Base-by-base conservation (phyloP, 257 asterid genomes). In the Sherardia arvensis region DNA sequence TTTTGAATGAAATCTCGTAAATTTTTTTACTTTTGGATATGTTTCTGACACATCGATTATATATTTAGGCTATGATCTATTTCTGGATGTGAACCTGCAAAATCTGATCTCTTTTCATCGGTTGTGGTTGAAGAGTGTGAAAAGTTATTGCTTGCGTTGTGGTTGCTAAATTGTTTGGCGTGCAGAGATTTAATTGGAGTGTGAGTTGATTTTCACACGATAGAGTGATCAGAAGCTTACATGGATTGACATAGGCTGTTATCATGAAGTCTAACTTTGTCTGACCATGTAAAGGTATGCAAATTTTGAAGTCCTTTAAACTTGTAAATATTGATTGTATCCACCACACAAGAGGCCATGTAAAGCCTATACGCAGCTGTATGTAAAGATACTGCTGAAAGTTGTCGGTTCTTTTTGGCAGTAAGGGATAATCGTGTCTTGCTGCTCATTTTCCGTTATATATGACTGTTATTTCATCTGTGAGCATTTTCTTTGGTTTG, bases 51-150 rank as follows among this genome's bases (percentile, higher is more conserved):
- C 22, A 25, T 61, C 45, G 23, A 25, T 74, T 1, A 61, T 71
- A 51, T 53, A 61, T 53, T 57, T 84, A 83, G 94, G 95, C 78
- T 49, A 84, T 86, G 95, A 77, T 80, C 54, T 67, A 76, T 67
- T 86, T 86, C 66, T 86, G 95, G 95, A 69, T 86, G 15, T 86
- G 78, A 84, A 66, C 43, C 58, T 32, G 72, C 62, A 21, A 10
- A 58, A 14, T 53, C 47, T 29, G 55, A 62, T 34, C 7, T 8
- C 53, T 27, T 23, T 17, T 54, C 36, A 53, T 27, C 27, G 33
- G 17, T 32, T 8, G 51, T 59, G 53, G 47, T 59, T 48, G 20
- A 23, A 17, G 23, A 12, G 30, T 22, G 12, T 27, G 22, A 34
- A 66, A 66, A 36, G 57, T 14, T 38, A 28, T 56, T 12, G 49